Evolutionary conservation across 371 early-diverging fungal species (phyloP).

Genomic region (Haplosporangium sp.): DNA sequence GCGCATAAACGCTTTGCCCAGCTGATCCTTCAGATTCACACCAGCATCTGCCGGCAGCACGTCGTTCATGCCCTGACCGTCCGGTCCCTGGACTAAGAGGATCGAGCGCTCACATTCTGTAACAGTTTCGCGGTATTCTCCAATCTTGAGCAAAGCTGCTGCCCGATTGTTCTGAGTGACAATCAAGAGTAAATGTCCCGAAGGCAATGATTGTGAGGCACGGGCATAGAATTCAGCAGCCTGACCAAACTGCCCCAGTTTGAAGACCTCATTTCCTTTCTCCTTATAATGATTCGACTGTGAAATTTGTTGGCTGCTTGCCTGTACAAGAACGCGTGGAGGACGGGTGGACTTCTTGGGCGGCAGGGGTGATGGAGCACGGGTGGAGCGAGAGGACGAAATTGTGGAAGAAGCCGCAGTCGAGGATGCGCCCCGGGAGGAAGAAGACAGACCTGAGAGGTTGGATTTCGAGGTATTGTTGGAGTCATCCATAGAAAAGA

Average conservation of each 20-base stretch:
- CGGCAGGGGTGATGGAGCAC: conserved; percentile 37
- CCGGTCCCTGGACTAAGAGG: conserved; percentile 56
- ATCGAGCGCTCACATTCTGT: conserved; percentile 70
- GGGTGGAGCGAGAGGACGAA: conserved; percentile 15
- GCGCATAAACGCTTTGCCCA: conserved; percentile 77
- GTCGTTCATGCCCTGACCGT: conserved; percentile 54
- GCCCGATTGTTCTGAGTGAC: conserved; percentile 91
- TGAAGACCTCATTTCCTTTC: conserved; percentile 85
- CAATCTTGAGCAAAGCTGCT: conserved; percentile 84
- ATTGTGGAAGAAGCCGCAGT: conserved; percentile 5
- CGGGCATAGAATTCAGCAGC: conserved; percentile 80
- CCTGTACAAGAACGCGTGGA: conserved; percentile 44
- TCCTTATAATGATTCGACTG: conserved; percentile 63
- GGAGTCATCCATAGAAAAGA: conserved; percentile 33
- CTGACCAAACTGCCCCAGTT: conserved; percentile 88
- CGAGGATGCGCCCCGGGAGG: conserved; percentile 1
- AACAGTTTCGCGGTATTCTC: conserved; percentile 79
- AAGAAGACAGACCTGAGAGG: background rate
- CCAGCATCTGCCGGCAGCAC: conserved; percentile 49
- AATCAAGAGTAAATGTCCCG: conserved; percentile 71
- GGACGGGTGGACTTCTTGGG: conserved; percentile 32
- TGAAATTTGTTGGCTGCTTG: conserved; percentile 38
- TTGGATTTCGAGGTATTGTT: conserved; percentile 3
- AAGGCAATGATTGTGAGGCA: conserved; percentile 71
- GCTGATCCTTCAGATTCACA: conserved; percentile 69